Conservation (phyloP, 805 yeast genomes). For the Candida chauliodis region DNA sequence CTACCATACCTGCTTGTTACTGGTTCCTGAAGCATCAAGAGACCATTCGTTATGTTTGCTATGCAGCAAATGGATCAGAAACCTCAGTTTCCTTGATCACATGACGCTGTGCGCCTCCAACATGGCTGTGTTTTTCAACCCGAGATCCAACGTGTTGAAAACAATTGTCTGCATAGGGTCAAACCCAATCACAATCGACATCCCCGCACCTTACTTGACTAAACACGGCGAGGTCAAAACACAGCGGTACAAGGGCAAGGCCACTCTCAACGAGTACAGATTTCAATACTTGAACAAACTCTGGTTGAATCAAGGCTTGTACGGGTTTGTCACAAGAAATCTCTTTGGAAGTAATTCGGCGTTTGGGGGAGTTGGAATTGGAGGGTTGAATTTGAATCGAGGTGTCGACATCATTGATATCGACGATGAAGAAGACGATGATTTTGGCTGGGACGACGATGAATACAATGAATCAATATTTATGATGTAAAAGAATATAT, state of each 20-base stretch:
- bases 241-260: constrained; percentile 53
- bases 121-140: constrained; percentile 25
- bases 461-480: constrained; percentile 2
- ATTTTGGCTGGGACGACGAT: constrained; percentile 2
- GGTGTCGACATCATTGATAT: not conserved
- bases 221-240: constrained; percentile 71
- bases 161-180: constrained; percentile 22
- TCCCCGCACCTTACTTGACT: constrained; percentile 70
- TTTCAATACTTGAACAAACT: constrained; percentile 53
- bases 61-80: constrained; percentile 25
- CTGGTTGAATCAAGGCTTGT: constrained; percentile 61
- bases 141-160: constrained; percentile 23
- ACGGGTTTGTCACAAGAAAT: constrained; percentile 41
- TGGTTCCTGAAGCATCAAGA: constrained; percentile 19
- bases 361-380: constrained; percentile 13
- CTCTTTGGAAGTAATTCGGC: constrained; percentile 21
- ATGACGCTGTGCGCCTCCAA: constrained; percentile 22
- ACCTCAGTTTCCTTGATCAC: constrained; percentile 23
- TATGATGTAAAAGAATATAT: constrained; percentile 1
- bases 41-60: constrained; percentile 31
- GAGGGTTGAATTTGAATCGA: constrained; percentile 11
- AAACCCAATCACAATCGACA: constrained; percentile 25
- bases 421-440: constrained; percentile 4
- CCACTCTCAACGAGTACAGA: constrained; percentile 50
- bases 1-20: constrained; percentile 22